Percentiles rank a stretch among this genome's conserved stretches.
Evolutionary conservation across 225 moss, liverwort and hornwort species (phyloP).

Genomic region (Antitrichia curtipendula): DNA sequence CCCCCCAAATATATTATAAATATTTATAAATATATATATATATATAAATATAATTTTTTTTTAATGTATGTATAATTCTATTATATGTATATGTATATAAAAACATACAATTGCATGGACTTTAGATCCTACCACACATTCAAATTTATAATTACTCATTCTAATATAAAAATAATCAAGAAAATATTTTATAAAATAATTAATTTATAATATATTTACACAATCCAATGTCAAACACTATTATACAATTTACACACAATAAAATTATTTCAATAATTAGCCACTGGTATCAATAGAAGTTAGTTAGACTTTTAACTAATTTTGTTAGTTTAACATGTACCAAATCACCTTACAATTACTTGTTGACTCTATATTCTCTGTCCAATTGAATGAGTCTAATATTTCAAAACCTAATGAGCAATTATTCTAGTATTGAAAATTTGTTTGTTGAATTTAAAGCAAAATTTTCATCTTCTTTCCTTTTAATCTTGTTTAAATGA

Average conservation of each 20-base stretch:
- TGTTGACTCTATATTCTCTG: accelerated
- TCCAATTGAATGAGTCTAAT: accelerated
- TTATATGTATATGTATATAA: too few species aligned
- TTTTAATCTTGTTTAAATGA: background rate
- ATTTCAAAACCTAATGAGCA: background rate
- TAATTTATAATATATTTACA: background rate
- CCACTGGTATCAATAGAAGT: background rate
- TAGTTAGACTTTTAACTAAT: background rate
- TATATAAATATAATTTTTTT: too few species aligned
- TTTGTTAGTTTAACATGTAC: background rate
- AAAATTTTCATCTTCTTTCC: background rate
- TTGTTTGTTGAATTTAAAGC: background rate
- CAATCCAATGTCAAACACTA: background rate
- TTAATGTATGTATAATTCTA: too few species aligned
- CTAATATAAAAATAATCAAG: background rate
- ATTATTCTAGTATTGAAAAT: background rate
- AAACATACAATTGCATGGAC: background rate
- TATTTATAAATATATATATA: too few species aligned
- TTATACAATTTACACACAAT: too few species aligned
- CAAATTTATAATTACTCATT: background rate
- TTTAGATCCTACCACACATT: background rate
- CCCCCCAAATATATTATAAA: too few species aligned
- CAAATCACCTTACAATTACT: accelerated
- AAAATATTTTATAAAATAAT: background rate
- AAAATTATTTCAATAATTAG: too few species aligned